Base-by-base conservation (phyloP, 306 rosid genomes). In the Delonix regia region DNA sequence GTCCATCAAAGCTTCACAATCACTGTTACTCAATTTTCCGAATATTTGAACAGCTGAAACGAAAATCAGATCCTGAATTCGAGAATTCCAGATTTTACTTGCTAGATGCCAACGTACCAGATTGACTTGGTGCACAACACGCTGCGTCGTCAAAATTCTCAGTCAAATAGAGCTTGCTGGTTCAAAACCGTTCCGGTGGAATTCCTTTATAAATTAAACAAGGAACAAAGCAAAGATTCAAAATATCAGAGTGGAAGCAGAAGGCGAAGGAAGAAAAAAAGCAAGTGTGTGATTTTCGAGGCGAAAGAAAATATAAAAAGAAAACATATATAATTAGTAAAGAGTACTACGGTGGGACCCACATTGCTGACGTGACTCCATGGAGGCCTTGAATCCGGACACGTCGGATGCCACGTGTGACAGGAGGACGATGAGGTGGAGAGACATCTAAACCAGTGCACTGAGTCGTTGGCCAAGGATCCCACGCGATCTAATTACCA, bases 401-500 rank as follows among this genome's bases (percentile, higher is more conserved):
- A 19, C 25, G 39, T 9, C 5, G 33, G 62, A 67, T 66, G 74
- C 28, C 84, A 67, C 84, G 55, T 71, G 6, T 11, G 7, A 10
- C 14, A 1, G 18, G 10, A 5, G 27, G 19, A 1, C 7, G 74
- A 6, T 77, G 85, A 82, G 63, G 47, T 64, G 82, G 82, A 52
- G 9, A n/a, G 44, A 74, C 47, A 76, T 66, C 71, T n/a, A 28
- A 48, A 48, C 61, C 75, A 56, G 41, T 6, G 36, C 79, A 49
- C 27, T 33, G 42, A 74, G 44, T n/a, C n/a, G 25, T 27, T 27
- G 13, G 34, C 13, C 48, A 49, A 25, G 74, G 64, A 79, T 71
- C 44, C 10, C 28, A 41, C 5, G 76, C 52, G 42, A 60, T 74
- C 70, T 41, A 34, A n/a, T n/a, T n/a, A 13, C 34, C 13, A 7